Percentiles rank a stretch among this genome's conserved stretches.
Conservation (phyloP, 495 filamentous ascomycete species). For the Hyphodiscus hymeniophilus region DNA sequence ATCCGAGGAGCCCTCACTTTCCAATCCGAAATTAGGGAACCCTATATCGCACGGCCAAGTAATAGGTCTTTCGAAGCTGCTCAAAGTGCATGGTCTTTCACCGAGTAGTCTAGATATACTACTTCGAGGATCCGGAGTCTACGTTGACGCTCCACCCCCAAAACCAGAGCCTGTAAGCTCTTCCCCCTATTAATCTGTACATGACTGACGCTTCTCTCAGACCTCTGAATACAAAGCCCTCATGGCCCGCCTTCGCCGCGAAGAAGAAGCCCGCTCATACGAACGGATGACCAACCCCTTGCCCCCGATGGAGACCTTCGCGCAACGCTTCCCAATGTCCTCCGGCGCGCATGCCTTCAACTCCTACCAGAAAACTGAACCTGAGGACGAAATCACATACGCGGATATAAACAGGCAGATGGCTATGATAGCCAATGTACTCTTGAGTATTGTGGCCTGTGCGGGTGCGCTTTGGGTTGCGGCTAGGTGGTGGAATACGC, state of each 20-base stretch:
- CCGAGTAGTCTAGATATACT: slow-evolving; percentile 50
- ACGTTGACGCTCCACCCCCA: slow-evolving; percentile 65
- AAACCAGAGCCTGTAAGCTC: slow-evolving; percentile 69
- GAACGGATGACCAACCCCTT: slow-evolving; percentile 60
- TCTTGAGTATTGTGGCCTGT: slow-evolving; percentile 65
- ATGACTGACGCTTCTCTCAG: slow-evolving; percentile 38
- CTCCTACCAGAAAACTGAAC: slow-evolving; percentile 28
- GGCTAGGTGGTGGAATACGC: slow-evolving; percentile 60
- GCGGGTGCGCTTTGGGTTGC: slow-evolving; percentile 65
- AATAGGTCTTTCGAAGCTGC: slow-evolving; percentile 54
- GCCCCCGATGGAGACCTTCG: slow-evolving; percentile 45
- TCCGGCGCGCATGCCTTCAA: slow-evolving; percentile 38
- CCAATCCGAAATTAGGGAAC: slow-evolving; percentile 40
- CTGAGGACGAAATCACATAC: slow-evolving; percentile 50
- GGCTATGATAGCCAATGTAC: slow-evolving; percentile 63
- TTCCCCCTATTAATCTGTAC: slow-evolving; percentile 8
- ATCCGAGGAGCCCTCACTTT: slow-evolving; percentile 13
- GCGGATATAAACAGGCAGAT: slow-evolving; percentile 69
- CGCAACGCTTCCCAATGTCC: slow-evolving; percentile 45
- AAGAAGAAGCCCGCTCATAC: slow-evolving; percentile 74
- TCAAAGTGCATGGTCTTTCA: slow-evolving; percentile 29
- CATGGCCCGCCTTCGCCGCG: slow-evolving; percentile 74
- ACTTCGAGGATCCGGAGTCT: slow-evolving; percentile 63
- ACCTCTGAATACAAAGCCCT: slow-evolving; percentile 79
- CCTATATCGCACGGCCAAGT: slow-evolving; percentile 77